Base-by-base conservation (phyloP, 179 eudicot species). In the Sideroxylon spinosum region DNA sequence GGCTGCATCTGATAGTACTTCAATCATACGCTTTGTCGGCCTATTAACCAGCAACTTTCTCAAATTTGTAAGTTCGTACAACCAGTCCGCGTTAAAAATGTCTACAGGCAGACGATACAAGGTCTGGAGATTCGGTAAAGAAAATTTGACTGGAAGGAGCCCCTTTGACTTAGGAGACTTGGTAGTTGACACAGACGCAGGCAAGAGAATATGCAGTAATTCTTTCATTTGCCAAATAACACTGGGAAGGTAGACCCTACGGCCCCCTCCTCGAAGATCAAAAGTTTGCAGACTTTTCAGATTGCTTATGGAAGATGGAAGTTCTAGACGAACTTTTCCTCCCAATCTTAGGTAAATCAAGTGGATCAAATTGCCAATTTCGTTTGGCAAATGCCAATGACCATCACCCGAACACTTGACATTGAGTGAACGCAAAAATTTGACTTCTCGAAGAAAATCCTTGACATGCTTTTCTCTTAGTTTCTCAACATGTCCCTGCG, bases 291-390 rank as follows among this genome's bases (percentile, higher is more conserved):
- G 16, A 73, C 2, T 73, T 26, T 29, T 28, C n/a, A 73, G 66
- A 11, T 59, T 73, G 48, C 65, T 19, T 17, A 73, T 73, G 11
- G 49, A 16, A 0, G 37, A 25, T 13, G 66, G 76, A 8, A 73
- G 29, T 19, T 57, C 55, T 57, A 29, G 19, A 56, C 6, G 1
- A n/a, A 8, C 10, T 16, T 13, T 16, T 0, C 52, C 1, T 69
- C 53, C 56, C 25, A 17, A 44, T n/a, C 23, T 6, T 44, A 69
- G 53, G 73, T 55, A 59, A 16, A 22, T 56, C 12, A 73, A 28
- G 76, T 73, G 76, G 0, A 22, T 55, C 10, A 73, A 56, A 23
- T 26, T 56, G 13, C 66, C 77, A 16, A 74, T 59, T 74, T 74
- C 77, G 16, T 74, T n/a, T 3, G 64, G 52, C 32, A 74, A 52